phyloP scores from a whole-genome alignment of 192 early-diverging fungal genomes.

The Coemansia sp. region DNA sequence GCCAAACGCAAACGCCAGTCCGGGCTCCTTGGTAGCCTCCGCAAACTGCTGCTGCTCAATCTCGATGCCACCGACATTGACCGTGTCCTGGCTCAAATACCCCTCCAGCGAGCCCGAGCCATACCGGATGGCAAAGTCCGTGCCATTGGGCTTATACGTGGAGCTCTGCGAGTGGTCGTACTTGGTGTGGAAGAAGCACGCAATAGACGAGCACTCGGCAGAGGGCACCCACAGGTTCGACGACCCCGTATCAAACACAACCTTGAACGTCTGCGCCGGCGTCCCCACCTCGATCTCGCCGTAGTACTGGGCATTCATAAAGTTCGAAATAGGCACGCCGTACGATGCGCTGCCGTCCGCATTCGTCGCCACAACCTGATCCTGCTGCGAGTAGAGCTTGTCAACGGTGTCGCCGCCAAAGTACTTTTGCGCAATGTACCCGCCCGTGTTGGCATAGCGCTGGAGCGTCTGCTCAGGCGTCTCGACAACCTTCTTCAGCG shows the following conservation, averaged over 20 bases:
- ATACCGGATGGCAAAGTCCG: conserved; percentile 92
- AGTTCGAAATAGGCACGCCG: conserved; percentile 83
- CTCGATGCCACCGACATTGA: conserved; percentile 70
- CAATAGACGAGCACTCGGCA: conserved; percentile 88
- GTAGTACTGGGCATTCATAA: conserved; percentile 96
- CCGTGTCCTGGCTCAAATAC: conserved; percentile 79
- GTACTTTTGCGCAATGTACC: conserved; percentile 78
- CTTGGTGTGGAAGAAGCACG: conserved; percentile 89
- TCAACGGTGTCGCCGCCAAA: conserved; percentile 51
- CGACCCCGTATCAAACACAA: conserved; percentile 93
- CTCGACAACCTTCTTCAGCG: conserved; percentile 66
- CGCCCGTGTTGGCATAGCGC: conserved; percentile 64
- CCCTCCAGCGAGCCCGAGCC: conserved; percentile 93
- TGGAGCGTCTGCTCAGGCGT: conserved; percentile 60
- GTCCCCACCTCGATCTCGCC: conserved; percentile 85
- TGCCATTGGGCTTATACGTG: conserved; percentile 85
- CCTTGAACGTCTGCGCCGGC: conserved; percentile 87
- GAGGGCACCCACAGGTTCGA: conserved; percentile 98
- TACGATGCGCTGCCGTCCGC: conserved; percentile 58
- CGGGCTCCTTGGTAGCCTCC: conserved; percentile 96
- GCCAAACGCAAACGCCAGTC: conserved; percentile 90
- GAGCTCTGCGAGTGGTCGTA: conserved; percentile 83
- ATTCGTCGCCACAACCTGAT: conserved; percentile 52
- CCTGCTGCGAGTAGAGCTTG: conserved; percentile 42
- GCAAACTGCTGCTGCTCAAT: conserved; percentile 83